Conservation (phyloP, 1,284 basidiomycete genomes). For the Phenoliferia sp. region DNA sequence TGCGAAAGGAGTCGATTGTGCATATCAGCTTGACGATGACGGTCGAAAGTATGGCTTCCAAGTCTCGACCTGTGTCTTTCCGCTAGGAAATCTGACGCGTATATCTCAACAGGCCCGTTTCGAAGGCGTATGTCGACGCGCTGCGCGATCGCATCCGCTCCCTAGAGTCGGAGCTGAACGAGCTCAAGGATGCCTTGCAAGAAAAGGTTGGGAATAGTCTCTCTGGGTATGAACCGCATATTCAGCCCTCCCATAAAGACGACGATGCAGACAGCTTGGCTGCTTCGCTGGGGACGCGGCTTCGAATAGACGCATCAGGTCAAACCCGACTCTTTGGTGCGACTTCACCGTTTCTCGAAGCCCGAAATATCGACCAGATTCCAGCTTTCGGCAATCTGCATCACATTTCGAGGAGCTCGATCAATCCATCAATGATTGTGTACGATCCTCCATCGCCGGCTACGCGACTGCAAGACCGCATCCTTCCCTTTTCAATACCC, state of each 20-base stretch:
- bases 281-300: neutral
- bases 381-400: neutral
- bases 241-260: neutral
- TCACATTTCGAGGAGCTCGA: neutral
- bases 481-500: neutral
- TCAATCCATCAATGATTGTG: neutral
- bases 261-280: neutral
- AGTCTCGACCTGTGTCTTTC: neutral
- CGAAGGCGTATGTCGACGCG: neutral
- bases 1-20: neutral
- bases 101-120: neutral
- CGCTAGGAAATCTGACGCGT: neutral
- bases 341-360: neutral
- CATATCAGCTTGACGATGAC: neutral
- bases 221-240: too few relatives aligned
- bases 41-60: neutral
- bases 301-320: neutral
- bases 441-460: neutral
- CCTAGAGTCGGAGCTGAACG: too few relatives aligned
- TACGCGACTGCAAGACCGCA: neutral
- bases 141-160: neutral
- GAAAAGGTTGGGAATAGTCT: neutral
- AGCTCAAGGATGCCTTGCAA: neutral
- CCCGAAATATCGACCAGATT: too few relatives aligned
- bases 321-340: neutral